phyloP scores from a whole-genome alignment of 148 eudicot species.

The Oxyria digyna region DNA sequence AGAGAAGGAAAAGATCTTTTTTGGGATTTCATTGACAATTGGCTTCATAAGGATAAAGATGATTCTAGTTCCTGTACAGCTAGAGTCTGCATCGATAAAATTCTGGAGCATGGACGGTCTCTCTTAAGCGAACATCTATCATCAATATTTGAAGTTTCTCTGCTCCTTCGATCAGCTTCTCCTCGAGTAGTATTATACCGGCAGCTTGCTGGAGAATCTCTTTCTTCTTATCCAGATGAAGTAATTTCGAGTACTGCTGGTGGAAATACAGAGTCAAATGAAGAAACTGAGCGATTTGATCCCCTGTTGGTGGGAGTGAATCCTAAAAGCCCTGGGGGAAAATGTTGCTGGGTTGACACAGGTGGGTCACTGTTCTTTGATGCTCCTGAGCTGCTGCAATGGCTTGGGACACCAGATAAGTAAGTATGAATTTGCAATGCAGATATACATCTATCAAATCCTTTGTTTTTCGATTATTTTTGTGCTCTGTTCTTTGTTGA shows the following conservation, averaged over 20 bases:
- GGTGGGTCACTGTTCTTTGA: constrained; percentile 64
- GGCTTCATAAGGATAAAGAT: constrained; percentile 38
- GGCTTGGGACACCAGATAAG: constrained; percentile 48
- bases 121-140: constrained; percentile 54
- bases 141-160: constrained; percentile 78
- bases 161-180: constrained; percentile 85
- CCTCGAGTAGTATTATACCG: constrained; percentile 77
- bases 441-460: neutral
- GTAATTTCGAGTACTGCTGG: constrained; percentile 18
- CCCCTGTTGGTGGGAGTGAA: constrained; percentile 47
- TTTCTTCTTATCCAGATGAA: constrained; percentile 90
- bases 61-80: constrained; percentile 42
- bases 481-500: neutral
- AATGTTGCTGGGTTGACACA: constrained; percentile 97
- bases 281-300: constrained; percentile 22
- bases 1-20: constrained; percentile 80
- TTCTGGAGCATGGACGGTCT: constrained; percentile 52
- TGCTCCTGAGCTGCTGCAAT: constrained; percentile 36
- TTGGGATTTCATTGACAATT: constrained; percentile 79
- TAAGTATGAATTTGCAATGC: constrained; percentile 29
- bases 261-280: constrained; percentile 24
- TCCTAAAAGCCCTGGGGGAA: constrained; percentile 55
- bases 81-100: constrained; percentile 56
- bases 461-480: neutral
- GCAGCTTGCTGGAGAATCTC: constrained; percentile 91